Base-by-base conservation (phyloP, 345 rosid genomes). In the Diplotaxis tenuifolia region DNA sequence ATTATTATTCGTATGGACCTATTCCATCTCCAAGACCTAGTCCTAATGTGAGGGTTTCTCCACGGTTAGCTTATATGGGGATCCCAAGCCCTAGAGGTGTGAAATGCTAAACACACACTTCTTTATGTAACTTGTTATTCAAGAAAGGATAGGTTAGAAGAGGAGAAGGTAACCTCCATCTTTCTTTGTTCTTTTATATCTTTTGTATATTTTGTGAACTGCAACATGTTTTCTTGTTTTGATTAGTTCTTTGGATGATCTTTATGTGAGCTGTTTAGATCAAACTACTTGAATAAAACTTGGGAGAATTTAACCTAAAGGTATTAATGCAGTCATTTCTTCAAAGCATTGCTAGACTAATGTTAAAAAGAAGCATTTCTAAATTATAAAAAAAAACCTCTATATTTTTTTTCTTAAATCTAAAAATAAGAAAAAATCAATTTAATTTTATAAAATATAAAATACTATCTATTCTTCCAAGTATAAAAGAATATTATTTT, bases 1-100 rank as follows among this genome's bases (percentile, higher is more conserved):
- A n/a, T n/a, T n/a, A n/a, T n/a, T n/a, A 34, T 28, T 61, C 70
- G 20, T 78, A 66, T 21, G 85, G 84, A 31, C 84, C 82, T 15
- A 73, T 90, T 5, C 85, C 89, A 31, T 85, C 87, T 18, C 89
- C 89, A 10, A 83, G 86, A 47, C 88, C 87, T 1, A 79, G 83
- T 66, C 82, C 87, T 7, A 81, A 61, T n/a, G n/a, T 82, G 60
- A 82, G 64, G 9, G 75, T 87, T 14, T 82, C 92, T 12, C 87
- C 84, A 3, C 80, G 84, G 32, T 68, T 84, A 73, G 72, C 89
- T 0, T 61, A 57, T 15, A 75, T 85, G 81, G 90, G 84, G 6
- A 78, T 83, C 8, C 71, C 81, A n/a, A 82, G 83, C 57, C 88
- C 89, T 25, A 82, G 84, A 52, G 16, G 62, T 57, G 68, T 74